Evolutionary conservation across 2,329 filamentous ascomycete genomes (phyloP), one percentile per base, ranked within the genome.

Genomic region (Aspergillus hortae): DNA sequence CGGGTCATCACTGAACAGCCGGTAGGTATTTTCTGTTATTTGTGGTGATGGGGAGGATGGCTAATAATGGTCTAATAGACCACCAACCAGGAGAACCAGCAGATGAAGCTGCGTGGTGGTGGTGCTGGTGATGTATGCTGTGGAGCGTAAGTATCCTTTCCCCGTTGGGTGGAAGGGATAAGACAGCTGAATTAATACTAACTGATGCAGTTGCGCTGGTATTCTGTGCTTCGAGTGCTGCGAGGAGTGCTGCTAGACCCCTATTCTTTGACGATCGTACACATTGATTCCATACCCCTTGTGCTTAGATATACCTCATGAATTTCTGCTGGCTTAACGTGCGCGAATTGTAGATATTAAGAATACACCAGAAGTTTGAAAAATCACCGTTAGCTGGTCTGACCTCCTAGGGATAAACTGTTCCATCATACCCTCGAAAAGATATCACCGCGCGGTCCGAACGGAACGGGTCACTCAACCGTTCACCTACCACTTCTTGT

Each of bases 91-190:
- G 58, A 58, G 42, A 48, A 53, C 35, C 64, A 54, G 53, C 44
- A 58, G 9, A 57, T 64, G 62, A 53, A 63, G 35, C 50, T 67
- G 36, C 64, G 64, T 44, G 64, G 64, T 56, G 64, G 63, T 52
- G 62, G 60, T 19, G 58, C 43, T n/a, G 62, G 61, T 33, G 63
- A 62, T 17, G 47, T 63, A 7, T 67, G 64, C 56, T 67, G 64
- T 46, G 64, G 64, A 56, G 50, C 65, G 40, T 42, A 42, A 42
- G 64, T 67, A 60, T 51, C 58, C 56, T 41, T 6, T n/a, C 23
- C 35, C 10, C 21, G 2, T 44, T 14, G 32, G 15, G 11, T n/a
- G 1, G 35, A 17, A 3, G 35, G 14, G 2, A 38, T 38, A 38
- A 11, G n/a, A 7, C n/a, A 38, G 14, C 3, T 15, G 14, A 9